Percentiles rank a stretch among this genome's conserved stretches.
phyloP scores from a whole-genome alignment of 345 rosid genomes.

The Eutrema yunnanense region DNA sequence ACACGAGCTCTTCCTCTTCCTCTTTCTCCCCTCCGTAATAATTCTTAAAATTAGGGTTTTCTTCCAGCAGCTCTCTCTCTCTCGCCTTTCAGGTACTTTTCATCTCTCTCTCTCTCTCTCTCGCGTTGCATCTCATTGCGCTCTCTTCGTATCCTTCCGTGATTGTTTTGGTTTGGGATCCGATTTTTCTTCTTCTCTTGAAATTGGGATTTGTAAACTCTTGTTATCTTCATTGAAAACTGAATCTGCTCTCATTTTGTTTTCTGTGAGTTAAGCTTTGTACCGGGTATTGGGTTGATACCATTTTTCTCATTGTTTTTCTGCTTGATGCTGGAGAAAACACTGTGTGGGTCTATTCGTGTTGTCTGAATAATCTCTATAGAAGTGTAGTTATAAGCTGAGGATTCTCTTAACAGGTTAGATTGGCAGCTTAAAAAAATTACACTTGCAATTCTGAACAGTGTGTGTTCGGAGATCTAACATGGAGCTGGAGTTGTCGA shows the following conservation, averaged over 20 bases:
- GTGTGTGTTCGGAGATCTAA: conserved; percentile 29
- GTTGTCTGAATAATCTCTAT: background rate
- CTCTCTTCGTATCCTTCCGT: background rate
- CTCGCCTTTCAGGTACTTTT: conserved; percentile 16
- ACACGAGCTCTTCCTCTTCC: background rate
- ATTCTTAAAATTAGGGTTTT: conserved; percentile 26
- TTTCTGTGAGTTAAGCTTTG: background rate
- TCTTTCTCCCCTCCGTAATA: background rate
- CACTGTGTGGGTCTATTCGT: background rate
- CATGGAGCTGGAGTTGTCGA: conserved; percentile 30
- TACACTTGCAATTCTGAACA: conserved; percentile 22
- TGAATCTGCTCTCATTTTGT: background rate
- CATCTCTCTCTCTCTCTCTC: background rate
- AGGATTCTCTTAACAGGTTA: conserved; percentile 37
- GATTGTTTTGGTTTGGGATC: background rate
- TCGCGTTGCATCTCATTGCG: conserved; percentile 3
- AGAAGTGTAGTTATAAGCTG: conserved; percentile 26
- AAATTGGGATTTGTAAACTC: conserved; percentile 6
- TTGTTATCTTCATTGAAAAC: background rate
- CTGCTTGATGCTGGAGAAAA: background rate
- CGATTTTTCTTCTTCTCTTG: background rate
- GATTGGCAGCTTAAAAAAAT: conserved; percentile 20
- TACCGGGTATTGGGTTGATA: background rate
- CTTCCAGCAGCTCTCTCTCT: conserved; percentile 15
- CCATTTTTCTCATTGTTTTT: background rate